Evolutionary conservation across 257 asterid genomes (phyloP).

Genomic region (Henckelia pumila): DNA sequence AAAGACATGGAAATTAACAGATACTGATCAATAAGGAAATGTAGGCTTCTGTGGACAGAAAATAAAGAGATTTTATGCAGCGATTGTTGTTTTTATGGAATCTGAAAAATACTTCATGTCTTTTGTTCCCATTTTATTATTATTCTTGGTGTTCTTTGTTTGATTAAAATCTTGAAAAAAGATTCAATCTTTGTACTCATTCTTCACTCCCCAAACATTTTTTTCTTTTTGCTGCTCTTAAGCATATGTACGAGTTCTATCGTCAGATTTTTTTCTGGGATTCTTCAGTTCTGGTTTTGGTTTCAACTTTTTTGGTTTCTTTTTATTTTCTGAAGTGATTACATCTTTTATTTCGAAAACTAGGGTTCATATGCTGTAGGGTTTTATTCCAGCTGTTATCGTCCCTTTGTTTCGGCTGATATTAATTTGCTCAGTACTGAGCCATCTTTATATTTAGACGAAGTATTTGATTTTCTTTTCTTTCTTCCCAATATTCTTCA

Average conservation of each 20-base stretch:
- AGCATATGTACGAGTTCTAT: slow-evolving; percentile 12
- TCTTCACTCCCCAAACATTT: neutral
- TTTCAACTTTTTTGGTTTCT: neutral
- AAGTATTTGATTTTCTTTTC: neutral
- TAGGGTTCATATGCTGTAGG: slow-evolving; percentile 33
- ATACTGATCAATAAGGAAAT: slow-evolving; percentile 40
- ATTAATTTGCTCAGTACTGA: neutral
- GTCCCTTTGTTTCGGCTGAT: neutral
- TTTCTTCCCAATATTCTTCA: neutral
- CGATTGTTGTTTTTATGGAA: neutral
- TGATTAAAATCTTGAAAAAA: neutral
- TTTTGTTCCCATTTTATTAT: neutral
- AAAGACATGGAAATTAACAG: slow-evolving; percentile 29
- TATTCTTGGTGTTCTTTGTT: neutral
- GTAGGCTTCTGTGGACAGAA: slow-evolving; percentile 43
- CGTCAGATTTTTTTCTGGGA: neutral
- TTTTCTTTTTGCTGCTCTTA: neutral
- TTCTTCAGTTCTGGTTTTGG: neutral
- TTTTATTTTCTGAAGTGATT: neutral
- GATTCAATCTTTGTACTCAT: neutral
- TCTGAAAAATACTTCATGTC: slow-evolving; percentile 30
- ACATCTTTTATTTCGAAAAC: slow-evolving; percentile 17
- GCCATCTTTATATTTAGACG: too few relatives aligned
- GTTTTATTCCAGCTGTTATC: slow-evolving; percentile 15
- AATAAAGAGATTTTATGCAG: slow-evolving; percentile 38